These are phyloP conservation scores for Arthroderma uncinatum DNA, from an alignment of 2,329 filamentous ascomycete genomes.

Conservation along the genomic window DNA sequence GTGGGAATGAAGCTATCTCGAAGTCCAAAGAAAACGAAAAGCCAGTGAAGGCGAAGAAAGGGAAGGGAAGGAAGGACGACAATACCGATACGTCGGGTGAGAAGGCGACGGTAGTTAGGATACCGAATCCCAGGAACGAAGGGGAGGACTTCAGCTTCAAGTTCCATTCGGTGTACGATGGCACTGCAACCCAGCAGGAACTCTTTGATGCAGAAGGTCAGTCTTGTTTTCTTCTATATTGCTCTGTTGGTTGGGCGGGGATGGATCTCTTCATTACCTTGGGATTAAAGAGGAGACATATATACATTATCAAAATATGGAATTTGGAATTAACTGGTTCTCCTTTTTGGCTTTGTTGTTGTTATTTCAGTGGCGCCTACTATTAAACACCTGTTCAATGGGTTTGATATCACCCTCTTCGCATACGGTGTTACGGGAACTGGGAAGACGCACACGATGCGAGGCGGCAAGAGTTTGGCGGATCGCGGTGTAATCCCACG, in stretches of 20 bases:
- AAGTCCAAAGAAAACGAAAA: conserved; percentile 1
- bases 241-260: conserved; percentile 1
- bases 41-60: background rate
- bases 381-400: conserved; percentile 76
- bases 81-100: conserved; percentile 33
- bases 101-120: conserved; percentile 61
- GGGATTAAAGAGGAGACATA: background rate
- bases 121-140: conserved; percentile 89
- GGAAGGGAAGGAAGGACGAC: conserved; percentile 19
- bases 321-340: background rate
- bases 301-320: background rate
- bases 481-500: conserved; percentile 82
- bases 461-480: conserved; percentile 72
- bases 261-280: background rate
- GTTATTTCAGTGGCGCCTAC: conserved; percentile 66
- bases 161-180: conserved; percentile 87
- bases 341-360: conserved; percentile 6
- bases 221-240: conserved; percentile 17
- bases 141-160: conserved; percentile 84
- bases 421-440: conserved; percentile 90
- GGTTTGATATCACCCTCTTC: conserved; percentile 78
- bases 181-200: conserved; percentile 67
- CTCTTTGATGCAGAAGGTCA: conserved; percentile 82
- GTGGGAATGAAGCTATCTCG: background rate
- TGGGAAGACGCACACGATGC: conserved; percentile 93